Evolutionary conservation across 2,329 filamentous ascomycete genomes (phyloP).

Genomic region (Fusarium sp.): DNA sequence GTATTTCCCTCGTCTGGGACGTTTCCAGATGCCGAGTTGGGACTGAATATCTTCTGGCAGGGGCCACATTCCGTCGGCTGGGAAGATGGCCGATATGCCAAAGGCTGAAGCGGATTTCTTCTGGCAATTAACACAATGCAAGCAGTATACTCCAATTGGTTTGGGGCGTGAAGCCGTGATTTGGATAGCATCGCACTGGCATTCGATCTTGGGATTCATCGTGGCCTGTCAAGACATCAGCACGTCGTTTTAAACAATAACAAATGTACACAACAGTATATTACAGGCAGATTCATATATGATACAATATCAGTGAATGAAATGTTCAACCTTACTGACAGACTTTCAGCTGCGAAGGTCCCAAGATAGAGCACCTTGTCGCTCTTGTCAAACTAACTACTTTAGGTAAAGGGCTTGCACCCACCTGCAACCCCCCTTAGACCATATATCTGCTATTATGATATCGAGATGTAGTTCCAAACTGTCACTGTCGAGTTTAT

Average conservation of each 20-base stretch:
- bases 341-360: too few species aligned
- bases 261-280: background rate
- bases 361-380: too few species aligned
- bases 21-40: conserved; percentile 55
- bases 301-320: too few species aligned
- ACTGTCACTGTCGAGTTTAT: too few species aligned
- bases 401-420: conserved; percentile 9
- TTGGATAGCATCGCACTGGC: conserved; percentile 57
- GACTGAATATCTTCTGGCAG: conserved; percentile 52
- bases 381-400: background rate
- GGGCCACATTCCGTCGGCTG: too few species aligned
- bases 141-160: conserved; percentile 57
- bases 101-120: conserved; percentile 61
- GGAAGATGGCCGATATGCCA: too few species aligned
- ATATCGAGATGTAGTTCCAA: background rate
- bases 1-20: conserved; percentile 56
- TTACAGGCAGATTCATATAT: background rate
- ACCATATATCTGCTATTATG: background rate
- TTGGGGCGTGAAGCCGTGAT: conserved; percentile 54
- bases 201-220: conserved; percentile 49
- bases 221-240: conserved; percentile 1
- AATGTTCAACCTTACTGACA: too few species aligned
- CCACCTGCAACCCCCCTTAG: background rate
- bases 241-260: background rate
- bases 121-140: conserved; percentile 62